phyloP scores from a whole-genome alignment of 2,329 filamentous ascomycete genomes.

The Pestalotiopsis sp. region DNA sequence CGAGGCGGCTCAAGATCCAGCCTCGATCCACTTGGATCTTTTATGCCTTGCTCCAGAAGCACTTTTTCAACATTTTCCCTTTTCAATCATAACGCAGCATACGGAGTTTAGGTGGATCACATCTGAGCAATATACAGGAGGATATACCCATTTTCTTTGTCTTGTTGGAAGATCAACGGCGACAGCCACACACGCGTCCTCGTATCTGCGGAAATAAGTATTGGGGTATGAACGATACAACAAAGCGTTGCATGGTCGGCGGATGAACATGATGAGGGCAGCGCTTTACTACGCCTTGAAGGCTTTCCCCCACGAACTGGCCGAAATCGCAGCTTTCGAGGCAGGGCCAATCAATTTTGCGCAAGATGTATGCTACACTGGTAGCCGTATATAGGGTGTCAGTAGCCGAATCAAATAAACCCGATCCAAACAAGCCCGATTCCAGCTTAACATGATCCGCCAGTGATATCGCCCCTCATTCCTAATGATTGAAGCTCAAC shows the following conservation, averaged over 20 bases:
- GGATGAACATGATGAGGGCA: neutral
- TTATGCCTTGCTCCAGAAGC: neutral
- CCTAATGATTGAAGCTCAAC: neutral
- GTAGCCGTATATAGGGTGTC: neutral
- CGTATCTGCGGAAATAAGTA: neutral
- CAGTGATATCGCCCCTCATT: neutral
- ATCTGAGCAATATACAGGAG: constrained; percentile 12
- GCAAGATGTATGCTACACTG: neutral
- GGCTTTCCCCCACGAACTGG: neutral
- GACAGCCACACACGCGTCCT: neutral
- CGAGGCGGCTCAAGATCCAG: neutral
- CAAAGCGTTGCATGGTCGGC: neutral
- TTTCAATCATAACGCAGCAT: constrained; percentile 6
- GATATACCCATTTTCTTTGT: constrained; percentile 20
- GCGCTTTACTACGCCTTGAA: neutral
- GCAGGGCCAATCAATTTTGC: neutral
- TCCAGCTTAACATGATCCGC: neutral
- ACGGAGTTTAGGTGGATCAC: constrained; percentile 11
- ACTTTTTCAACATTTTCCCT: neutral
- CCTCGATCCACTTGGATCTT: constrained; percentile 13
- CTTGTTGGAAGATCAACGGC: neutral
- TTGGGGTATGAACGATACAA: neutral
- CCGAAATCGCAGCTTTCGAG: neutral
- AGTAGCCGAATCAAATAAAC: neutral
- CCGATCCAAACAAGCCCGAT: neutral